A percentile compares a stretch with the other conserved stretches of the same genome.
phyloP scores from a whole-genome alignment of 2,329 filamentous ascomycete genomes.

The Calonectria naviculata region DNA sequence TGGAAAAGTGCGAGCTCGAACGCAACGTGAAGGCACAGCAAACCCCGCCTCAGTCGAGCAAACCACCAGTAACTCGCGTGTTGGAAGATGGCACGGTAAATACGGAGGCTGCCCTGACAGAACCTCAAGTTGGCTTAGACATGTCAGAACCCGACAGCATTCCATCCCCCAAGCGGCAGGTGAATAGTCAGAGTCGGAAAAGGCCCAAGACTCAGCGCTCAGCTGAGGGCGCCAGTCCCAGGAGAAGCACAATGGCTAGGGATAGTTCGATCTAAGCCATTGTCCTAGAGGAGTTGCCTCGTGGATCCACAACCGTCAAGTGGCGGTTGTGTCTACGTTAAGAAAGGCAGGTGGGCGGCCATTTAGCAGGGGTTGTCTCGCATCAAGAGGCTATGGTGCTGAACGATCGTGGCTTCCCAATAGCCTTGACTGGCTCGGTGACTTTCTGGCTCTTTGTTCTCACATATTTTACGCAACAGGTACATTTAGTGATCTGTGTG shows the following conservation, averaged over 20 bases:
- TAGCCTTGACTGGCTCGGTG: not conserved
- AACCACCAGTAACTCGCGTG: too few species aligned
- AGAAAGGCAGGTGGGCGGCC: not conserved
- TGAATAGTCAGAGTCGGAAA: not conserved
- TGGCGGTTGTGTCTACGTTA: conserved; percentile 4
- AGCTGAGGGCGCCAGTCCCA: conserved; percentile 19
- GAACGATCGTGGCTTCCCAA: not conserved
- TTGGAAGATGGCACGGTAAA: too few species aligned
- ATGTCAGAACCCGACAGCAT: not conserved
- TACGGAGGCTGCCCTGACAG: too few species aligned
- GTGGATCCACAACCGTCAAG: not conserved
- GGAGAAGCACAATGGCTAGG: not conserved
- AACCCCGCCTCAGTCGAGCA: too few species aligned
- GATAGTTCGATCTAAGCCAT: not conserved
- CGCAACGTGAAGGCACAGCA: too few species aligned
- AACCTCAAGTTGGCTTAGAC: too few species aligned
- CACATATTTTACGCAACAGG: not conserved
- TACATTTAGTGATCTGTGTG: not conserved
- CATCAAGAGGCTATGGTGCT: not conserved
- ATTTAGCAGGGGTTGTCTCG: not conserved
- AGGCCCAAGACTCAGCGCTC: not conserved
- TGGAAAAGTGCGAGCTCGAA: too few species aligned
- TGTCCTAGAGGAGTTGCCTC: not conserved
- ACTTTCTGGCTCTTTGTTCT: not conserved
- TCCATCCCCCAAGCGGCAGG: conserved; percentile 10